phyloP scores from a whole-genome alignment of 305 asterid species.

The Nicotiana rustica region DNA sequence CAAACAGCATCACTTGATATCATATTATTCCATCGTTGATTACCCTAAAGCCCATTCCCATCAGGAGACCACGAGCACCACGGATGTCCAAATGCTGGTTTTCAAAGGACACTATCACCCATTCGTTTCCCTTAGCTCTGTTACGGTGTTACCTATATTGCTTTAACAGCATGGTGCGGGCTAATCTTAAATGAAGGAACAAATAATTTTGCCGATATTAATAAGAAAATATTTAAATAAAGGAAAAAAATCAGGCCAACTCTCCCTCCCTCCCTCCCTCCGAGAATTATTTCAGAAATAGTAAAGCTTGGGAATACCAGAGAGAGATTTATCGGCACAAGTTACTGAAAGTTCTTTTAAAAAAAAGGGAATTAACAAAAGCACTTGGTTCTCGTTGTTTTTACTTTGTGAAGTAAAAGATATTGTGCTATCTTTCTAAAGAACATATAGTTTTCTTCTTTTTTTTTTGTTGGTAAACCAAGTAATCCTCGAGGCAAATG shows the following conservation, averaged over 20 bases:
- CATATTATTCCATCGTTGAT: neutral
- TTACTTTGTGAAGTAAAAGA: neutral
- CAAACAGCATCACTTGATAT: constrained; percentile 12
- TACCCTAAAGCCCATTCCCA: neutral
- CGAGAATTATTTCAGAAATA: constrained; percentile 5
- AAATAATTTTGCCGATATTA: neutral
- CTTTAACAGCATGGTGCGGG: neutral
- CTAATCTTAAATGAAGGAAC: constrained; percentile 11
- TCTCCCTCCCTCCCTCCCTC: neutral
- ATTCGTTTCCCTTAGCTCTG: constrained; percentile 5
- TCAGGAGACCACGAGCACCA: constrained; percentile 9
- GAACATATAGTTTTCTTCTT: neutral
- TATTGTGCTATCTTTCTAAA: neutral
- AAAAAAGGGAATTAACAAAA: neutral
- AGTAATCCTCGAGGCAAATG: too few relatives aligned
- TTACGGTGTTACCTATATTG: neutral
- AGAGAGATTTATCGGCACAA: constrained; percentile 3
- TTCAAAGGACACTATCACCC: neutral
- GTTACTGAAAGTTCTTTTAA: neutral
- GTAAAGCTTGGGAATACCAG: constrained; percentile 2
- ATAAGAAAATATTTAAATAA: constrained; percentile 3
- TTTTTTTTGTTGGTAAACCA: too few relatives aligned
- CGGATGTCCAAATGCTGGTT: neutral
- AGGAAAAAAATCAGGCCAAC: neutral
- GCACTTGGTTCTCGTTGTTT: neutral